A percentile compares a stretch with the other conserved stretches of the same genome.
phyloP scores from a whole-genome alignment of 768 basidiomycete genomes.

The Holtermannia corniformis region DNA sequence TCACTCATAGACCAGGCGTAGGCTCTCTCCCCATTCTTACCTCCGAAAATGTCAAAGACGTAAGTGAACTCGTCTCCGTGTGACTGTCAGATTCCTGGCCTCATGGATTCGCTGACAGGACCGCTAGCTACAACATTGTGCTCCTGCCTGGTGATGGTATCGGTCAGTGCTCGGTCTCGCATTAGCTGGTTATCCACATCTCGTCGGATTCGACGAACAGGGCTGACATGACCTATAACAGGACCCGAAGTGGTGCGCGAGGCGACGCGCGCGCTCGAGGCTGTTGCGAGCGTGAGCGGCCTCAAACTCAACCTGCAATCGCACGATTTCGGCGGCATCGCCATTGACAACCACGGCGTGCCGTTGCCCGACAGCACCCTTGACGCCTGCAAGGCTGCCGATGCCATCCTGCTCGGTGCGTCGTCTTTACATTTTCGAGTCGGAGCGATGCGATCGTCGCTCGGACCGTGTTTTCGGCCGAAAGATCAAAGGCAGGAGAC shows the following conservation, averaged over 20 bases:
- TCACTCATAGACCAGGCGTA: no score
- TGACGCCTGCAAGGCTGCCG: constrained; percentile 80
- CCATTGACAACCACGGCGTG: constrained; percentile 79
- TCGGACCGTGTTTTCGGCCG: background rate
- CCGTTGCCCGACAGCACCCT: constrained; percentile 77
- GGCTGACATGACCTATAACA: constrained; percentile 25
- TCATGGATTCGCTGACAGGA: background rate
- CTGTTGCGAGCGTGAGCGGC: constrained; percentile 55
- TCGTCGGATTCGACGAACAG: background rate
- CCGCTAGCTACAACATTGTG: constrained; percentile 67
- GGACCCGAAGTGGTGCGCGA: constrained; percentile 86
- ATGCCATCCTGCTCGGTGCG: constrained; percentile 91
- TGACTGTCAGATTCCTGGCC: no score
- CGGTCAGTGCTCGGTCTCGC: constrained; percentile 47
- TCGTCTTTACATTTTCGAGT: constrained; percentile 1
- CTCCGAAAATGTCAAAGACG: background rate
- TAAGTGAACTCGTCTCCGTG: no score
- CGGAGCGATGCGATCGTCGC: background rate
- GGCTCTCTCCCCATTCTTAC: no score
- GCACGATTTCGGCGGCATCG: constrained; percentile 80
- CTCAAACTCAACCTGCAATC: constrained; percentile 64
- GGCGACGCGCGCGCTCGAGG: constrained; percentile 71
- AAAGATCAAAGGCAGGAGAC: background rate
- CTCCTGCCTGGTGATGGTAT: constrained; percentile 96
- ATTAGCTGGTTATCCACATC: background rate